Evolutionary conservation across 768 basidiomycete species (phyloP).

Genomic region (Leccinum variicolor): DNA sequence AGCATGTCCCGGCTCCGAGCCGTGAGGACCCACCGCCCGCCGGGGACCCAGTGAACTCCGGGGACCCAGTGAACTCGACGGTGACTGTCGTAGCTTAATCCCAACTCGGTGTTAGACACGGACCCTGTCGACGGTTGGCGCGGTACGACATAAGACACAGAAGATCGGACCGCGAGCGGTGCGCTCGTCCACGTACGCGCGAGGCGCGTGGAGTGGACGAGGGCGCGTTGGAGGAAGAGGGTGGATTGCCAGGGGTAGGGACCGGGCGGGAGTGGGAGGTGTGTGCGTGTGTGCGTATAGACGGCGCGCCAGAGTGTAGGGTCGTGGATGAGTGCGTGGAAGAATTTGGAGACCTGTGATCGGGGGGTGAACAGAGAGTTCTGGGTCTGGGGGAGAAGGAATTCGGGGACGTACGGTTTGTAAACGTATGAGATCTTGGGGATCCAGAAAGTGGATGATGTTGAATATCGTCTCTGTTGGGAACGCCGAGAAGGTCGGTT

Average conservation of each 20-base stretch:
- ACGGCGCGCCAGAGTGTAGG: conserved; percentile 10
- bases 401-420: conserved; percentile 5
- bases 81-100: neutral
- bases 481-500: neutral
- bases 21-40: conserved; percentile 19
- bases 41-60: conserved; percentile 9
- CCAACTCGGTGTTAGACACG: neutral
- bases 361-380: neutral
- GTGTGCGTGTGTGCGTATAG: conserved; percentile 3
- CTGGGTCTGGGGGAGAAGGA: too few relatives aligned
- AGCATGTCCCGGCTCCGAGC: neutral
- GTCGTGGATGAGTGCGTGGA: conserved; percentile 10
- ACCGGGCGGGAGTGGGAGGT: conserved; percentile 17
- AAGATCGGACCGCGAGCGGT: conserved; percentile 6
- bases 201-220: conserved; percentile 15
- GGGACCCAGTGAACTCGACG: conserved; percentile 15
- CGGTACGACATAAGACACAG: neutral
- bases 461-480: conserved; percentile 17
- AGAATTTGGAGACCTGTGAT: conserved; percentile 14
- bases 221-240: conserved; percentile 14
- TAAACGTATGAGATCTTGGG: conserved; percentile 16
- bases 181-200: conserved; percentile 11
- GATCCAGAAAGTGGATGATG: conserved; percentile 2
- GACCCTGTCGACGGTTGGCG: neutral
- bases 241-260: conserved; percentile 20